Percentiles rank a stretch among this genome's conserved stretches.
These are phyloP conservation scores for Hypoxylon sp. DNA, from an alignment of 2,329 filamentous ascomycete genomes.

Conservation along the genomic window DNA sequence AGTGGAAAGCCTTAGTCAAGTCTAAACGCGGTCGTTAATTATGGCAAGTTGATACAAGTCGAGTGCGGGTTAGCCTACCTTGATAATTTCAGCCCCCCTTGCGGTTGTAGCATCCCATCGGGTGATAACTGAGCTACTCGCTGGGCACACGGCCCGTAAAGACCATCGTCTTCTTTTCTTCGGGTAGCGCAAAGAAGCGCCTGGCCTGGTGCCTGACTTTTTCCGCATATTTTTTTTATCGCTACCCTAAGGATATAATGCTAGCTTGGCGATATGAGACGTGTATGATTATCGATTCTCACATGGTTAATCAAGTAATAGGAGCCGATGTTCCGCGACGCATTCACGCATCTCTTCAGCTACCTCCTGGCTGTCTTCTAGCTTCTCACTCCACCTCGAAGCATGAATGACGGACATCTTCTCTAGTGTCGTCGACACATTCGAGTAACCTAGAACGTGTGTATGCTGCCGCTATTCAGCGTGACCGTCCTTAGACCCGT, in stretches of 20 bases:
- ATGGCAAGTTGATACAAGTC: constrained; percentile 9
- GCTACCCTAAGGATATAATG: constrained; percentile 44
- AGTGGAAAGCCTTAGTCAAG: constrained; percentile 49
- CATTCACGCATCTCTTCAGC: constrained; percentile 55
- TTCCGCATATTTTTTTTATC: constrained; percentile 48
- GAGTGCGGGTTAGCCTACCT: constrained; percentile 35
- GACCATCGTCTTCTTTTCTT: constrained; percentile 61
- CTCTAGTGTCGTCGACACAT: constrained; percentile 41
- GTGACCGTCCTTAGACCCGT: constrained; percentile 29
- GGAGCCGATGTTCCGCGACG: constrained; percentile 55
- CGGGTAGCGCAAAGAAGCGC: constrained; percentile 57
- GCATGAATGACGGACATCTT: constrained; percentile 58
- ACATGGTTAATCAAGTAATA: constrained; percentile 55
- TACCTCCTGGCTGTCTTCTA: constrained; percentile 53
- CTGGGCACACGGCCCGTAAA: constrained; percentile 54
- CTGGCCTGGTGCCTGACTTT: constrained; percentile 54
- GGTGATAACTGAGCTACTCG: constrained; percentile 53
- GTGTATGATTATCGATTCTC: background rate
- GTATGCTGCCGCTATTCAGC: constrained; percentile 42
- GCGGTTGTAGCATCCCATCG: constrained; percentile 53
- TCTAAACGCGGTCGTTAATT: constrained; percentile 33
- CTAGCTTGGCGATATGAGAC: background rate
- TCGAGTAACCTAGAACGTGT: constrained; percentile 47
- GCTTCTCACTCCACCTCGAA: constrained; percentile 48
- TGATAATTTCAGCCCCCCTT: constrained; percentile 54